These are phyloP conservation scores for Lagenaria siceraria DNA, from an alignment of 306 rosid genomes.

Conservation along the genomic window DNA sequence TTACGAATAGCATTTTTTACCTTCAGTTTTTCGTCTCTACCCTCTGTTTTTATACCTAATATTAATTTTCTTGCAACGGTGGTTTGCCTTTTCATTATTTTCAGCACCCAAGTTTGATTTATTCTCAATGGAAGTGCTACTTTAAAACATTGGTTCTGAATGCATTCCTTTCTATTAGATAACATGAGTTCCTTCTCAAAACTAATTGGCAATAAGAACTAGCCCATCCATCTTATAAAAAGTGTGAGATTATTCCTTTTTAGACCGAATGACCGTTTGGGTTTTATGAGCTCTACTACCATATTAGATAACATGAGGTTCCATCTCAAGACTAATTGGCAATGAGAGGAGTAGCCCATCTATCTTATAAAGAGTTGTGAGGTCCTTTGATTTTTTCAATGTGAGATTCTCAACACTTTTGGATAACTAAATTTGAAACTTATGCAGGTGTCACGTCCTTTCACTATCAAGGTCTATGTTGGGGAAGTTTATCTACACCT, in stretches of 20 bases:
- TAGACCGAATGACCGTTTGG: too few species aligned
- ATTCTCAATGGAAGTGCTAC: neutral
- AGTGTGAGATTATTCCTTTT: too few species aligned
- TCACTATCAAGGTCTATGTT: slow-evolving; percentile 49
- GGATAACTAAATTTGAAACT: slow-evolving; percentile 1
- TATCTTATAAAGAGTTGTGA: too few species aligned
- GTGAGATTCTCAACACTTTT: neutral
- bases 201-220: too few species aligned
- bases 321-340: too few species aligned
- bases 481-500: slow-evolving; percentile 55
- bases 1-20: neutral
- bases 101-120: neutral
- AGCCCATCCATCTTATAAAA: too few species aligned
- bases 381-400: too few species aligned
- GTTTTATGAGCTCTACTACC: too few species aligned
- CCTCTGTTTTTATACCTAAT: neutral
- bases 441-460: slow-evolving; percentile 63
- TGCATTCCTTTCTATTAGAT: neutral
- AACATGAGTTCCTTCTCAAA: too few species aligned
- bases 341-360: too few species aligned
- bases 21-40: neutral
- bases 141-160: neutral
- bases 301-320: too few species aligned
- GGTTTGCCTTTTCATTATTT: neutral
- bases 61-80: neutral